A percentile compares a stretch with the other conserved stretches of the same genome.
Conservation (phyloP, 2,329 filamentous ascomycete genomes). For the Exophiala sp. region DNA sequence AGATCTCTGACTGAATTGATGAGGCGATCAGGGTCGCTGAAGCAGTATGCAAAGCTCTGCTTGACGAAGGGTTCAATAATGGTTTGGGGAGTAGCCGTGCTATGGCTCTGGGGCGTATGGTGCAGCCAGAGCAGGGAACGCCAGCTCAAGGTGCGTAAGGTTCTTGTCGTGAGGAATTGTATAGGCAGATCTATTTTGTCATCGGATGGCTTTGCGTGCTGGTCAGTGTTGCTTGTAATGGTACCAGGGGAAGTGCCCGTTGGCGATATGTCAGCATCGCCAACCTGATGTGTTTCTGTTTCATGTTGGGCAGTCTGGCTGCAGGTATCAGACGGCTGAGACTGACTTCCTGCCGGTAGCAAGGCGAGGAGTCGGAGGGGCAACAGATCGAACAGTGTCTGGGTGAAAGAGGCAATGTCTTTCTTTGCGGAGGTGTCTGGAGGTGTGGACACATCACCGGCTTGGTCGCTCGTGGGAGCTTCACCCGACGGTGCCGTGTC, state of each 20-base stretch:
- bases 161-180: background rate
- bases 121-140: conserved; percentile 13
- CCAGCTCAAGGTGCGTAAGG: conserved; percentile 16
- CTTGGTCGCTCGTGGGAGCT: background rate
- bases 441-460: background rate
- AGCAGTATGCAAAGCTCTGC: conserved; percentile 44
- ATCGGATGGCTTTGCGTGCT: background rate
- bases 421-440: conserved; percentile 27
- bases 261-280: no score
- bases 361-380: conserved; percentile 46
- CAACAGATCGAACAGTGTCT: conserved; percentile 53
- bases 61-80: conserved; percentile 36
- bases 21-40: conserved; percentile 41
- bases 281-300: no score
- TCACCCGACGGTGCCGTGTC: background rate
- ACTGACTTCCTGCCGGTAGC: conserved; percentile 37
- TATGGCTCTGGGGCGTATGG: background rate
- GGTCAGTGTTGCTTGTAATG: no score
- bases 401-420: conserved; percentile 61
- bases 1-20: conserved; percentile 37
- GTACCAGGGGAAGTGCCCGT: no score
- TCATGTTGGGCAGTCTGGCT: background rate
- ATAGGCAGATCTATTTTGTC: background rate
- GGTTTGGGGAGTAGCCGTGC: background rate
- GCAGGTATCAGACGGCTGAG: conserved; percentile 24